These are phyloP conservation scores for Podila horticola DNA, from an alignment of 192 early-diverging fungal species.

Conservation along the genomic window DNA sequence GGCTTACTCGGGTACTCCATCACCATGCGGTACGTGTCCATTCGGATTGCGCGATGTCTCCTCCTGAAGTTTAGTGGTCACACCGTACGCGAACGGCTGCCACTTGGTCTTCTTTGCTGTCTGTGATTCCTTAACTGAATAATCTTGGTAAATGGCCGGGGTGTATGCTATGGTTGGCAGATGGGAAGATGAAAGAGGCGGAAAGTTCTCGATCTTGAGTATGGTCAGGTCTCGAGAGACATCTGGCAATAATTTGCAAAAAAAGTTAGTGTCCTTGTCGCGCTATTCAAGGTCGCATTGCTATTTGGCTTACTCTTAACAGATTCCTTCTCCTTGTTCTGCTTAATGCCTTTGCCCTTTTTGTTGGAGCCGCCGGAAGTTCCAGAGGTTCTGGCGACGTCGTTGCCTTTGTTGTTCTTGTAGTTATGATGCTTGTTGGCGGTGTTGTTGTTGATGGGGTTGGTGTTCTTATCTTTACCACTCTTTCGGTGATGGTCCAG, in stretches of 20 bases:
- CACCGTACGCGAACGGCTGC: background rate
- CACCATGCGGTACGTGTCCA: background rate
- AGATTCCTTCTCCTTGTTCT: too few relatives aligned
- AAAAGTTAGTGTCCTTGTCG: background rate
- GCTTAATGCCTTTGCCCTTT: too few relatives aligned
- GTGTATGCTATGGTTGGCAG: background rate
- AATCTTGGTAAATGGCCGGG: background rate
- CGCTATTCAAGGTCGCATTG: too few relatives aligned
- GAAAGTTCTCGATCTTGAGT: slow-evolving; percentile 10
- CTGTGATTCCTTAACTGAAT: background rate
- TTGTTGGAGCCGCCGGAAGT: too few relatives aligned
- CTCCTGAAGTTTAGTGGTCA: background rate
- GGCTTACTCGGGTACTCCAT: background rate
- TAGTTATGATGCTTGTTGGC: too few relatives aligned
- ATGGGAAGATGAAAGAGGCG: slow-evolving; percentile 11
- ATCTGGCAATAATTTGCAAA: background rate
- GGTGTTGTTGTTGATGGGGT: too few relatives aligned
- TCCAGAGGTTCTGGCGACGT: too few relatives aligned
- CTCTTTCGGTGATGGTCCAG: too few relatives aligned
- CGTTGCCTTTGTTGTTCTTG: too few relatives aligned
- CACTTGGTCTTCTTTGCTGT: background rate
- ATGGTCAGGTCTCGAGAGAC: background rate
- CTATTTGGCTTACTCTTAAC: too few relatives aligned
- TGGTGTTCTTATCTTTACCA: too few relatives aligned
- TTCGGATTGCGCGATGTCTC: too few relatives aligned